These are phyloP conservation scores for Neurospora sp. DNA, from an alignment of 495 filamentous ascomycete genomes.

Conservation along the genomic window DNA sequence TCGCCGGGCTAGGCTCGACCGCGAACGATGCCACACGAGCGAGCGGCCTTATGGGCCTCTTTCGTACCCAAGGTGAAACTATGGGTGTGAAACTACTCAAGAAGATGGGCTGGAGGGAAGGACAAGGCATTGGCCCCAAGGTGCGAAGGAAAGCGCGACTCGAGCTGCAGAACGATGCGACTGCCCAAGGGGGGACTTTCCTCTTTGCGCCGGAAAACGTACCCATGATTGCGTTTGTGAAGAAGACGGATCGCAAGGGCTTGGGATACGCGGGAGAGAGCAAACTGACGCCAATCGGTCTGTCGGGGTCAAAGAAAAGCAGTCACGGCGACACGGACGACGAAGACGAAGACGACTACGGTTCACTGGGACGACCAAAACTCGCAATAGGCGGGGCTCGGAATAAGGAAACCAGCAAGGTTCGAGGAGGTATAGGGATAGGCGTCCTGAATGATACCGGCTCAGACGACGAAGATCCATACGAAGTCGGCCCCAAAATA, in stretches of 20 bases:
- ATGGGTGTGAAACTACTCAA: conserved; percentile 82
- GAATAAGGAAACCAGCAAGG: conserved; percentile 39
- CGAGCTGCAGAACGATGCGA: conserved; percentile 39
- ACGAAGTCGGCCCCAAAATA: conserved; percentile 82
- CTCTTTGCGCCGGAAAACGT: conserved; percentile 87
- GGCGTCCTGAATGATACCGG: conserved; percentile 89
- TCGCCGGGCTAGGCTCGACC: conserved; percentile 67
- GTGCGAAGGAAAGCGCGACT: conserved; percentile 66
- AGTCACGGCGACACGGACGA: conserved; percentile 30
- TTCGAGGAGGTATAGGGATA: conserved; percentile 67
- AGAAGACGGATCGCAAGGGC: conserved; percentile 72
- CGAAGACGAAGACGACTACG: conserved; percentile 38
- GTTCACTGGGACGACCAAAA: conserved; percentile 20
- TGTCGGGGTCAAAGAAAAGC: conserved; percentile 7
- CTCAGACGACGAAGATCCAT: conserved; percentile 95
- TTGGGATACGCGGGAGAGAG: conserved; percentile 68
- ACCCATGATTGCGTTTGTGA: conserved; percentile 59
- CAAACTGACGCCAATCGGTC: conserved; percentile 29
- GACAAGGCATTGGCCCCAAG: conserved; percentile 86
- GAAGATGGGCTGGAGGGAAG: conserved; percentile 94
- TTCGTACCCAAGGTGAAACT: conserved; percentile 68
- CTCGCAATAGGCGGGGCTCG: conserved; percentile 13
- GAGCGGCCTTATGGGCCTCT: conserved; percentile 58
- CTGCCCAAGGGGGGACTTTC: conserved; percentile 44
- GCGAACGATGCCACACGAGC: conserved; percentile 44